phyloP scores from a whole-genome alignment of 371 early-diverging fungal genomes.

The Mortierella sp. region DNA sequence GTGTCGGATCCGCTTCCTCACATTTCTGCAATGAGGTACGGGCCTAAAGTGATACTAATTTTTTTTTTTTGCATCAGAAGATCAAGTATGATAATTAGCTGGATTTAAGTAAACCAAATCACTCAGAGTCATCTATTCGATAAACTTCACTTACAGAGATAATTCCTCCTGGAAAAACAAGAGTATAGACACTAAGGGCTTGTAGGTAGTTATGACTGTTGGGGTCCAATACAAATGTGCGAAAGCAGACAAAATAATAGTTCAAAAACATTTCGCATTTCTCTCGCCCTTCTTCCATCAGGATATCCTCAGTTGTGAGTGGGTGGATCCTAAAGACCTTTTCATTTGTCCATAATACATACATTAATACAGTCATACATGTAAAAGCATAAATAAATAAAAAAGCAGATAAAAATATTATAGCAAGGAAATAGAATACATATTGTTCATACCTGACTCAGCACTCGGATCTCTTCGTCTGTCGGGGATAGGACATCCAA shows the following conservation, averaged over 20 bases:
- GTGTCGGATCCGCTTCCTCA: slow-evolving; percentile 71
- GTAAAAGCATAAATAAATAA: background rate
- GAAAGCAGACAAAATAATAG: slow-evolving; percentile 94
- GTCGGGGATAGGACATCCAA: slow-evolving; percentile 88
- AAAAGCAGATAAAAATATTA: background rate
- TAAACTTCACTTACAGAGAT: slow-evolving; percentile 62
- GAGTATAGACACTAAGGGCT: slow-evolving; percentile 87
- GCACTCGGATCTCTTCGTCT: slow-evolving; percentile 79
- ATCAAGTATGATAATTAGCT: background rate
- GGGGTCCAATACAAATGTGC: slow-evolving; percentile 79
- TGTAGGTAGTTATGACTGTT: slow-evolving; percentile 79
- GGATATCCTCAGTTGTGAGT: slow-evolving; percentile 92
- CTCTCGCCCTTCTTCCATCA: slow-evolving; percentile 91
- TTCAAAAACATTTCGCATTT: slow-evolving; percentile 93
- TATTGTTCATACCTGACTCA: slow-evolving; percentile 66
- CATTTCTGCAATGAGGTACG: slow-evolving; percentile 71
- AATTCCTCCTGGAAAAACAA: slow-evolving; percentile 78
- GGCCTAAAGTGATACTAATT: slow-evolving; percentile 77
- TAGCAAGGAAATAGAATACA: background rate
- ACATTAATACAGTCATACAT: no score
- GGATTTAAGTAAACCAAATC: background rate
- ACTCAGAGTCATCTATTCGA: background rate
- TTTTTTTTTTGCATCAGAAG: background rate
- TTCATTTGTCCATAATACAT: background rate
- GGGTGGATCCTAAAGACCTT: slow-evolving; percentile 82